A percentile compares a stretch with the other conserved stretches of the same genome.
Evolutionary conservation across 495 filamentous ascomycete species (phyloP).

Genomic region (Penicillium daleae): DNA sequence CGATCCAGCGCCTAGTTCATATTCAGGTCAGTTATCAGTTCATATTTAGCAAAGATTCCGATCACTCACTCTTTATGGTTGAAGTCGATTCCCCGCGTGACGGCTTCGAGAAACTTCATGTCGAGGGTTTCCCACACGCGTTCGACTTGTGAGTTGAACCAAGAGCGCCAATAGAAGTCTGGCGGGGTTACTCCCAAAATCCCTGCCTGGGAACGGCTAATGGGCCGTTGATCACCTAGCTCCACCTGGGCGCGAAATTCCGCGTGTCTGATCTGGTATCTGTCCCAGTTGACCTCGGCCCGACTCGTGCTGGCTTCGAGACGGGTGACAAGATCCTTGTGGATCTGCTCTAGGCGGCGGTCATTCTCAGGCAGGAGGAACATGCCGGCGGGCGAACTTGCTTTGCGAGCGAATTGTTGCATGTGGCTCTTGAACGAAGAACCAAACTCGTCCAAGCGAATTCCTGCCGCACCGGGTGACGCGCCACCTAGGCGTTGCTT

Average conservation of each 20-base stretch:
- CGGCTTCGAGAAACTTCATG: conserved; percentile 56
- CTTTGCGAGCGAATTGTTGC: conserved; percentile 52
- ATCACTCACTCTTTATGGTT: conserved; percentile 63
- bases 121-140: conserved; percentile 73
- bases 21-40: background rate
- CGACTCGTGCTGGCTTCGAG: conserved; percentile 15
- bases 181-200: conserved; percentile 50
- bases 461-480: conserved; percentile 11
- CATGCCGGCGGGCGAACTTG: conserved; percentile 65
- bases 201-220: conserved; percentile 60
- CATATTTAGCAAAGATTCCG: background rate
- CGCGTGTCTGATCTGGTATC: conserved; percentile 59
- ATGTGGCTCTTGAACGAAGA: conserved; percentile 32
- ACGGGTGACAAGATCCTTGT: conserved; percentile 39
- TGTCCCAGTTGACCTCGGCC: conserved; percentile 54
- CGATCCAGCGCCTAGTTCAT: conserved; percentile 55
- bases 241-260: conserved; percentile 46
- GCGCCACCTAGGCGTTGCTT: conserved; percentile 29
- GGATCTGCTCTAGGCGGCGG: conserved; percentile 54
- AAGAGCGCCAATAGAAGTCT: conserved; percentile 59
- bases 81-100: conserved; percentile 55
- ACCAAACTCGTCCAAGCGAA: conserved; percentile 33
- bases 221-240: conserved; percentile 56
- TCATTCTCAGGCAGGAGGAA: conserved; percentile 66
- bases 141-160: conserved; percentile 52